phyloP scores from a whole-genome alignment of 257 asterid species.

The Solanum sitiens region DNA sequence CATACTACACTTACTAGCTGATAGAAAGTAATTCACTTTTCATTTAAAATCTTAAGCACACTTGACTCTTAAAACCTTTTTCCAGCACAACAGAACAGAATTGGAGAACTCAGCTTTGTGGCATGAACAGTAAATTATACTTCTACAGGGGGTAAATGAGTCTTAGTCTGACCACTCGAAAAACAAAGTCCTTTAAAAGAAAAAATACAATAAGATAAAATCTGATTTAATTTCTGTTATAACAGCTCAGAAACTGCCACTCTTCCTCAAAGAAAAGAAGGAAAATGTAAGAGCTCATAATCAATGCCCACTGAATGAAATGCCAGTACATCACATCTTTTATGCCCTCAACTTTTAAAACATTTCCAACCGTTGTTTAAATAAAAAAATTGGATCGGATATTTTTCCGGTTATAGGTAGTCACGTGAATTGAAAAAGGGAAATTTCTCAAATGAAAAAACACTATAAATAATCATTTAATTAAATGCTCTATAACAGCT shows the following conservation, averaged over 20 bases:
- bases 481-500: background rate
- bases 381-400: background rate
- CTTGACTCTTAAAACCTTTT: background rate
- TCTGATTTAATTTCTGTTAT: background rate
- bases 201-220: background rate
- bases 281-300: background rate
- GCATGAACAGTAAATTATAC: background rate
- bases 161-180: background rate
- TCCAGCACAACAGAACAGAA: background rate
- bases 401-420: background rate
- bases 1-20: background rate
- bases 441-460: background rate
- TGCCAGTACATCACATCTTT: background rate
- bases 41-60: background rate
- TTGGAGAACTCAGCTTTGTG: background rate
- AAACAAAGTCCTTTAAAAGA: background rate
- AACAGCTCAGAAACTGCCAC: background rate
- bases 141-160: background rate
- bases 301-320: background rate
- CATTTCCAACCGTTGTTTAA: background rate
- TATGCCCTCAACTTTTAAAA: background rate
- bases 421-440: background rate
- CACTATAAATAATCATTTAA: background rate
- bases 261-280: background rate
- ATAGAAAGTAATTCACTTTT: background rate